Evolutionary conservation across 371 early-diverging fungal species (phyloP).

Genomic region (Lichtheimia corymbifera): DNA sequence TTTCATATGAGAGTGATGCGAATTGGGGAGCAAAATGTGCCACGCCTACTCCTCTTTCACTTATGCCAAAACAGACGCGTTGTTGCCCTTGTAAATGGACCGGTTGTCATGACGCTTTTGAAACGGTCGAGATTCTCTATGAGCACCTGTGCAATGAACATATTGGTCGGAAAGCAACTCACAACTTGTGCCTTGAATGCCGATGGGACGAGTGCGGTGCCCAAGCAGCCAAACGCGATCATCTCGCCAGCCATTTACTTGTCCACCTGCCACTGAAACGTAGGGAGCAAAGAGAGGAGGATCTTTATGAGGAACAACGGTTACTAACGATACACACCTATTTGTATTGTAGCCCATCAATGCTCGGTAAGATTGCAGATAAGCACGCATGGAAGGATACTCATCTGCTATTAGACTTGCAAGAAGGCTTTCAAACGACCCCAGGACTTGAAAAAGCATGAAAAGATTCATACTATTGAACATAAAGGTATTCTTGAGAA

Average conservation of each 20-base stretch:
- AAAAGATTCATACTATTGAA: slow-evolving; percentile 75
- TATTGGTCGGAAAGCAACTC: slow-evolving; percentile 87
- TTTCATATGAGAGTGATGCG: too few species aligned
- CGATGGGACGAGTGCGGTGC: slow-evolving; percentile 83
- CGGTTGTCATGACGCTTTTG: slow-evolving; percentile 51
- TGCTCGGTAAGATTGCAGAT: not conserved
- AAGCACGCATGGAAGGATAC: too few species aligned
- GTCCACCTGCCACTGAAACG: slow-evolving; percentile 91
- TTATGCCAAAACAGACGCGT: slow-evolving; percentile 3
- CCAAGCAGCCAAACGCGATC: slow-evolving; percentile 84
- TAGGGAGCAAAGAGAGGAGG: slow-evolving; percentile 6
- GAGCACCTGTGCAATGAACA: slow-evolving; percentile 84
- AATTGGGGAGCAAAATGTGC: too few species aligned
- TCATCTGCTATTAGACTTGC: slow-evolving; percentile 56
- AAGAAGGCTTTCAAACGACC: slow-evolving; percentile 89
- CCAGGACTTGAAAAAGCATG: slow-evolving; percentile 94
- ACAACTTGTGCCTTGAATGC: slow-evolving; percentile 86
- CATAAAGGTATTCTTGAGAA: slow-evolving; percentile 31
- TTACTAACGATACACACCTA: not conserved
- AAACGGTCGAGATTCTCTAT: slow-evolving; percentile 79
- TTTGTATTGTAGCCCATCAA: slow-evolving; percentile 1
- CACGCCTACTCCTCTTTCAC: not conserved
- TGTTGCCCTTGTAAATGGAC: slow-evolving; percentile 52
- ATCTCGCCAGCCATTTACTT: slow-evolving; percentile 88
- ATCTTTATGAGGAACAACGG: slow-evolving; percentile 20